Evolutionary conservation across 1,284 basidiomycete species (phyloP).

Genomic region (Cerioporus squamosus): DNA sequence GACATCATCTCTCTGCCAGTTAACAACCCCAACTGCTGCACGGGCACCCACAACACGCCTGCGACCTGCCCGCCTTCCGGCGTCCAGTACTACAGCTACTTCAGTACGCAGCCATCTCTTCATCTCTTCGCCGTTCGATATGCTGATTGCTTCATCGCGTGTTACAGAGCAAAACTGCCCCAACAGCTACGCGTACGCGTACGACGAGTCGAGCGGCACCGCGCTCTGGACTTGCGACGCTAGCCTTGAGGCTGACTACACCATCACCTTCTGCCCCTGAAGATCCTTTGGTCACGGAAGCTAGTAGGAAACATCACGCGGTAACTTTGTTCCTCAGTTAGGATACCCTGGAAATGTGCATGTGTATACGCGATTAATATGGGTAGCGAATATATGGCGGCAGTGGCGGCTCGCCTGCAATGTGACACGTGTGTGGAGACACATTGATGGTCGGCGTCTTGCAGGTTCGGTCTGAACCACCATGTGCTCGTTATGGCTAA

Average conservation of each 20-base stretch:
- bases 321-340: too few relatives aligned
- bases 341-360: too few relatives aligned
- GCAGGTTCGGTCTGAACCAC: too few relatives aligned
- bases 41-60: conserved; percentile 44
- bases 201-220: conserved; percentile 49
- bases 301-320: background rate
- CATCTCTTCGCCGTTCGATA: too few relatives aligned
- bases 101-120: conserved; percentile 38
- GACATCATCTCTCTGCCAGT: conserved; percentile 12
- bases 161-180: conserved; percentile 51
- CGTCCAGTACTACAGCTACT: conserved; percentile 48
- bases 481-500: too few relatives aligned
- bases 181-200: conserved; percentile 53
- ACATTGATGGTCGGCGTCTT: too few relatives aligned
- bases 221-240: conserved; percentile 50
- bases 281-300: background rate
- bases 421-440: too few relatives aligned
- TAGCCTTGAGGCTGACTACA: conserved; percentile 45
- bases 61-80: conserved; percentile 47
- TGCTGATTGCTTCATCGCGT: background rate
- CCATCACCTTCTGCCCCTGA: conserved; percentile 53
- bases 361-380: too few relatives aligned
- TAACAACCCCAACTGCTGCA: conserved; percentile 49
- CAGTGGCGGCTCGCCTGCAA: too few relatives aligned
- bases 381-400: too few relatives aligned